Percentiles rank a stretch among this genome's conserved stretches.
Conservation (phyloP, 768 basidiomycete species). For the Pleurotus cornucopiae region DNA sequence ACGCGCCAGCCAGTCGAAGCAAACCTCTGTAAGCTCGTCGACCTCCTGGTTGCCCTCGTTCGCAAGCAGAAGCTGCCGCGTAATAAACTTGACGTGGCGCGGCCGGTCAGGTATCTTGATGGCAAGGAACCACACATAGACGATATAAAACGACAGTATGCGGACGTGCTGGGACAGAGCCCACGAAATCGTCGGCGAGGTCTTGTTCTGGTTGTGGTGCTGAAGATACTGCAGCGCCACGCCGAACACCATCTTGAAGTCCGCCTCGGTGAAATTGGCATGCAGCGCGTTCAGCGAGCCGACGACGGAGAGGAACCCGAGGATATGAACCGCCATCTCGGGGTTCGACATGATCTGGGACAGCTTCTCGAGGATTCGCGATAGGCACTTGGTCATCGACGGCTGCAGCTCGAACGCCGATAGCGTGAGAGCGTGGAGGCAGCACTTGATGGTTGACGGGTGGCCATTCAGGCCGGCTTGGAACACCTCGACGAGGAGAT, state of each 20-base stretch:
- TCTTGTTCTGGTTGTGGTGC: slow-evolving; percentile 69
- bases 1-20: slow-evolving; percentile 95
- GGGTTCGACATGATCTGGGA: slow-evolving; percentile 94
- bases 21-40: slow-evolving; percentile 92
- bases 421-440: slow-evolving; percentile 84
- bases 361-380: slow-evolving; percentile 80
- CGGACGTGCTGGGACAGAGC: slow-evolving; percentile 90
- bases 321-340: slow-evolving; percentile 92
- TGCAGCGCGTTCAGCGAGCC: slow-evolving; percentile 78
- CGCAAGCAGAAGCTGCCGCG: slow-evolving; percentile 78
- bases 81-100: slow-evolving; percentile 80
- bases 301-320: slow-evolving; percentile 85
- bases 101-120: slow-evolving; percentile 79
- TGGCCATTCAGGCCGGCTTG: slow-evolving; percentile 66
- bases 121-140: slow-evolving; percentile 94
- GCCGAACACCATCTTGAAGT: slow-evolving; percentile 92
- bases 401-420: slow-evolving; percentile 82
- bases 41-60: slow-evolving; percentile 70
- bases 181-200: slow-evolving; percentile 66
- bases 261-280: slow-evolving; percentile 85
- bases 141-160: slow-evolving; percentile 82
- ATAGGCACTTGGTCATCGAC: slow-evolving; percentile 75
- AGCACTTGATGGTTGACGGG: slow-evolving; percentile 78
- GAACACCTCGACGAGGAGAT: slow-evolving; percentile 71
- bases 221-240: slow-evolving; percentile 93